phyloP scores from a whole-genome alignment of 179 eudicot genomes.

The Drosera spatulata region DNA sequence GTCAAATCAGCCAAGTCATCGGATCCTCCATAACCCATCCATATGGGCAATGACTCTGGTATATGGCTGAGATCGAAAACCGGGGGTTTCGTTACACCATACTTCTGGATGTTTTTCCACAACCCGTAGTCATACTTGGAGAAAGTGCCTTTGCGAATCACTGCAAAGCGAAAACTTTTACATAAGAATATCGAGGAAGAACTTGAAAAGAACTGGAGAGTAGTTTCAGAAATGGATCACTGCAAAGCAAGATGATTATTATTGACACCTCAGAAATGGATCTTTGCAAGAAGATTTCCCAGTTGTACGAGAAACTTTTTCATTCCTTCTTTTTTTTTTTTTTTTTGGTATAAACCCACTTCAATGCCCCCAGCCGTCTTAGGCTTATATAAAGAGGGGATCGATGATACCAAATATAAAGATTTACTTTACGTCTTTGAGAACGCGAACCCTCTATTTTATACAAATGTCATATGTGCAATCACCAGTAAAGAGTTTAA shows the following conservation, averaged over 20 bases:
- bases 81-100: slow-evolving; percentile 61
- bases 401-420: no score
- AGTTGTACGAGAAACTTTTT: no score
- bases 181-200: not conserved
- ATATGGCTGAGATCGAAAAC: slow-evolving; percentile 57
- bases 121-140: slow-evolving; percentile 76
- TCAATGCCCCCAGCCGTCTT: no score
- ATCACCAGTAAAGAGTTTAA: no score
- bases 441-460: no score
- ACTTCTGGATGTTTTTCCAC: slow-evolving; percentile 42
- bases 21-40: slow-evolving; percentile 86
- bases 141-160: slow-evolving; percentile 91
- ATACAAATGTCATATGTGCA: no score
- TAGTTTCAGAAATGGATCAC: not conserved
- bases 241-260: not conserved
- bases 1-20: slow-evolving; percentile 69
- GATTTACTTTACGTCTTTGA: no score
- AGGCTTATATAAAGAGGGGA: no score
- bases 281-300: not conserved
- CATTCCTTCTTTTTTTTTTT: no score
- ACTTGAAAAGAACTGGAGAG: not conserved
- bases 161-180: slow-evolving; percentile 22
- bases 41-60: slow-evolving; percentile 67
- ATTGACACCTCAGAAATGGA: not conserved
- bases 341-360: no score